phyloP scores from a whole-genome alignment of 495 filamentous ascomycete species.

The Staphylotrichum tortipilum region DNA sequence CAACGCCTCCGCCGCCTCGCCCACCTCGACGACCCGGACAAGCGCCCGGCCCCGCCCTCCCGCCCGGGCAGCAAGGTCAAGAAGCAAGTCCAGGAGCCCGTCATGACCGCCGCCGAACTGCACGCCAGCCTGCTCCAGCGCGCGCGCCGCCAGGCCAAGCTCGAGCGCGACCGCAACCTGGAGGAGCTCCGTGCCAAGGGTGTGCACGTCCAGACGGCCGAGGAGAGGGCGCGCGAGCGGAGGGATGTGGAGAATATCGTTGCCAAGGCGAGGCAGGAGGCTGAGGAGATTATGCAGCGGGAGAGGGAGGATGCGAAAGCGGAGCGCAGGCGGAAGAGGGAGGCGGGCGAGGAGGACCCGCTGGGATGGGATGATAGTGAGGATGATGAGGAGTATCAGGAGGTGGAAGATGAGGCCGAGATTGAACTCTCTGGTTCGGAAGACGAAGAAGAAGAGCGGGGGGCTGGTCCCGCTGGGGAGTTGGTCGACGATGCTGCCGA shows the following conservation, averaged over 20 bases:
- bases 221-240: constrained; percentile 70
- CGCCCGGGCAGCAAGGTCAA: constrained; percentile 16
- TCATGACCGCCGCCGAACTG: constrained; percentile 62
- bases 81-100: constrained; percentile 26
- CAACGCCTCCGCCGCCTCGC: constrained; percentile 63
- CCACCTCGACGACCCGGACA: constrained; percentile 54
- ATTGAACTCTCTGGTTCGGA: constrained; percentile 43
- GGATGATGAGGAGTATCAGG: constrained; percentile 31
- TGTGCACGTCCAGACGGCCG: constrained; percentile 71
- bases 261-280: constrained; percentile 73
- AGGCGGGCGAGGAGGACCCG: constrained; percentile 39
- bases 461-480: constrained; percentile 29
- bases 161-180: constrained; percentile 70
- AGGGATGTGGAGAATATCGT: constrained; percentile 80
- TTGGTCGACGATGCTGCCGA: constrained; percentile 37
- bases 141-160: constrained; percentile 69
- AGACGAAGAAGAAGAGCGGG: constrained; percentile 24
- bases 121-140: constrained; percentile 56
- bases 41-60: constrained; percentile 13
- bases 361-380: constrained; percentile 56
- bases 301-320: constrained; percentile 65
- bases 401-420: constrained; percentile 31
- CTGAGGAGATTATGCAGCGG: constrained; percentile 63
- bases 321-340: constrained; percentile 43
- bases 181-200: constrained; percentile 69